Evolutionary conservation across 2,329 filamentous ascomycete genomes (phyloP).

Genomic region (Trichoderma oligosporum): DNA sequence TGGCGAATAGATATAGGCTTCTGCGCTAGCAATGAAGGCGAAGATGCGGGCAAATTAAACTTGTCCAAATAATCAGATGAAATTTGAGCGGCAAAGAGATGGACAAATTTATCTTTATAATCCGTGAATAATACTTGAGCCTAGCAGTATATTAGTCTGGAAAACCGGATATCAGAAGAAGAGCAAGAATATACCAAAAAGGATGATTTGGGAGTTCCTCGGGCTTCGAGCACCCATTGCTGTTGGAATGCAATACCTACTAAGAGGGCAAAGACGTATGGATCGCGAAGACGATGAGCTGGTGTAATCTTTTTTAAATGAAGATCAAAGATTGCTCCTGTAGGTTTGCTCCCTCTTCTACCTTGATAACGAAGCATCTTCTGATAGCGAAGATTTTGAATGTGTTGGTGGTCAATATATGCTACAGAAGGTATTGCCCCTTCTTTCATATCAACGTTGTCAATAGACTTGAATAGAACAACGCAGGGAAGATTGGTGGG

Average conservation of each 20-base stretch:
- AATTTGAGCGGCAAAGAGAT: neutral
- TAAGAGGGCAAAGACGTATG: neutral
- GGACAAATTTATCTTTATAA: neutral
- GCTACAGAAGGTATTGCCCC: neutral
- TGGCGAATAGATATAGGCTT: neutral
- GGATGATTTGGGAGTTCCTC: rapidly evolving
- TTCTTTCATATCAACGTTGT: no score
- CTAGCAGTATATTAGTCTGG: neutral
- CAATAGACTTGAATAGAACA: neutral
- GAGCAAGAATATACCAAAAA: neutral
- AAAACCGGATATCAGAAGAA: neutral
- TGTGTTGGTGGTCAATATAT: neutral
- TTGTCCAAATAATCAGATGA: neutral
- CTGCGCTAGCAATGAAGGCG: neutral
- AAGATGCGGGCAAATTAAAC: neutral
- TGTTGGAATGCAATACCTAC: neutral
- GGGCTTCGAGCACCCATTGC: neutral
- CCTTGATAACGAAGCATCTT: neutral
- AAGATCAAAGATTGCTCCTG: neutral
- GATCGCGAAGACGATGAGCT: neutral
- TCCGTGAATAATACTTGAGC: neutral
- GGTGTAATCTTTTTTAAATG: neutral
- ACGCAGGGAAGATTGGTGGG: neutral
- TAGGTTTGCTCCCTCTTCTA: neutral
- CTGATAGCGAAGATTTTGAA: neutral